These are phyloP conservation scores for Ogataea zsoltii DNA, from an alignment of 805 yeast genomes.

Conservation along the genomic window DNA sequence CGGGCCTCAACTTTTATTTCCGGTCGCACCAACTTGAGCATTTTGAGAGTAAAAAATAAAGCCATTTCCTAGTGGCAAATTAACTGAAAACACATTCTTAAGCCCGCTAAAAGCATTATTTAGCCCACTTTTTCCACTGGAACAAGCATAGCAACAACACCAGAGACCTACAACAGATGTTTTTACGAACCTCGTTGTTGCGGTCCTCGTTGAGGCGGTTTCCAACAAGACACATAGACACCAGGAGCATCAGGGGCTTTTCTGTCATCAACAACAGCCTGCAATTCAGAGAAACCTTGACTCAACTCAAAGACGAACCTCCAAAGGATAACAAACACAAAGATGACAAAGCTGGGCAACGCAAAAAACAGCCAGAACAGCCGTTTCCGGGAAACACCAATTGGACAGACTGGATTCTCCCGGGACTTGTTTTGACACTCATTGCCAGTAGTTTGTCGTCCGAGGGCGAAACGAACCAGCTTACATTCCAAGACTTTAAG, in stretches of 20 bases:
- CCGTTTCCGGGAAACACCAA: conserved; percentile 16
- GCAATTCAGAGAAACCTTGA: conserved; percentile 15
- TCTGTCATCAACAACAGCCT: conserved; percentile 18
- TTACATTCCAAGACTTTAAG: conserved; percentile 92
- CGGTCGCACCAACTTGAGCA: background rate
- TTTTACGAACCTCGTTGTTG: conserved; percentile 3
- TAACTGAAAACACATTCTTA: background rate
- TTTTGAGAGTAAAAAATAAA: too few relatives aligned
- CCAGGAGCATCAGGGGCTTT: conserved; percentile 10
- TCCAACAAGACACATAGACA: background rate
- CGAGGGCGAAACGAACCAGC: conserved; percentile 35
- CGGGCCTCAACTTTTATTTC: background rate
- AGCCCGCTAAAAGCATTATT: too few relatives aligned
- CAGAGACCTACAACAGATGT: background rate
- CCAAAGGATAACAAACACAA: conserved; percentile 17
- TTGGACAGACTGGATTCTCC: conserved; percentile 31
- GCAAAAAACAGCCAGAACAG: conserved; percentile 12
- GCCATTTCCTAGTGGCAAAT: conserved; percentile 1
- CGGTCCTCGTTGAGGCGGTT: conserved; percentile 1
- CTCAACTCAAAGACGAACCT: conserved; percentile 8
- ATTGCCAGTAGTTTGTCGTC: conserved; percentile 20
- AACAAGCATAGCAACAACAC: background rate
- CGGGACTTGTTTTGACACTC: conserved; percentile 26
- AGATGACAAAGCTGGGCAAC: conserved; percentile 10
- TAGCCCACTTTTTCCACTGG: background rate